Conservation (phyloP, 495 filamentous ascomycete genomes). For the Neurospora tetrasperma region DNA sequence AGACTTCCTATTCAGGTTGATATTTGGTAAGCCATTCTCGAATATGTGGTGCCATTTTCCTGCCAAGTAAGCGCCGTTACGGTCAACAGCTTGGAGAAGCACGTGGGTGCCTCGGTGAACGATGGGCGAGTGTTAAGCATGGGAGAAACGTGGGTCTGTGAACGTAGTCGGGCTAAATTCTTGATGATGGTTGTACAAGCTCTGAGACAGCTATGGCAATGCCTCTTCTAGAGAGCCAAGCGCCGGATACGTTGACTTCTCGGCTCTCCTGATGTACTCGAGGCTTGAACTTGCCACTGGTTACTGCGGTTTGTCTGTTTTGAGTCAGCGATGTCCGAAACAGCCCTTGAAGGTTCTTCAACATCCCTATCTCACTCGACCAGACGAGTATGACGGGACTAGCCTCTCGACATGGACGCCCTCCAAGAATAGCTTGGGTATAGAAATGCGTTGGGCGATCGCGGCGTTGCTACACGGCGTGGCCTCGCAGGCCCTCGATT, state of each 20-base stretch:
- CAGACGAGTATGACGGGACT: background rate
- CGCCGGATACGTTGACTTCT: background rate
- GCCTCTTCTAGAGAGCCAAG: background rate
- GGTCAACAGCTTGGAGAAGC: background rate
- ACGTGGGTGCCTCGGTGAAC: background rate
- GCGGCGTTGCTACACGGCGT: background rate
- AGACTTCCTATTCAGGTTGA: background rate
- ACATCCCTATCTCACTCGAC: background rate
- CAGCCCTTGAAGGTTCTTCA: background rate
- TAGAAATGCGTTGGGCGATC: background rate
- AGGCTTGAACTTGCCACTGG: background rate
- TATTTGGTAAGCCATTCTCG: background rate
- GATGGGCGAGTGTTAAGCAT: background rate
- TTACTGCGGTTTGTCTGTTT: background rate
- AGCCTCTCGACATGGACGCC: background rate
- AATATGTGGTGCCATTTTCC: background rate
- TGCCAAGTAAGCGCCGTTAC: background rate
- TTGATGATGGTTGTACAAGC: background rate
- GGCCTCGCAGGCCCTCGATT: background rate
- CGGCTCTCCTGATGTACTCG: background rate
- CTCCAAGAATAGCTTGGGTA: background rate
- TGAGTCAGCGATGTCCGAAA: background rate
- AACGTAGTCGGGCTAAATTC: background rate
- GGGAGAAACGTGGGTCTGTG: background rate
- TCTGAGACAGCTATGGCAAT: background rate